Percentiles rank a stretch among this genome's conserved stretches.
These are phyloP conservation scores for Xylaria sp. DNA, from an alignment of 2,329 filamentous ascomycete species.

Conservation along the genomic window DNA sequence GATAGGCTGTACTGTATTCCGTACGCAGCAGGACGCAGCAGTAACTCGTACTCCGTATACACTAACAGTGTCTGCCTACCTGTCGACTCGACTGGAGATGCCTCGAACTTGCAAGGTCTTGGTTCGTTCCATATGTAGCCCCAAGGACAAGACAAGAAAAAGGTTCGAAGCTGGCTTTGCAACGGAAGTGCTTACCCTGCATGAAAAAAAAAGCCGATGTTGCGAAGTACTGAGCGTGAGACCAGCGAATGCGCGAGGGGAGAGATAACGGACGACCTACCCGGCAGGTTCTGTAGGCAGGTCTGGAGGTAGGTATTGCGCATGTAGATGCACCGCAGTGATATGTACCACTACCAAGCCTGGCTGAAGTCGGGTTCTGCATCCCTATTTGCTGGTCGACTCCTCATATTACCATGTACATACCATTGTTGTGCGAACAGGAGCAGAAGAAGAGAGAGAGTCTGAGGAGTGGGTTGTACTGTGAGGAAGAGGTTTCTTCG, in stretches of 20 bases:
- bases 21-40: no score
- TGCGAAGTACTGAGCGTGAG: not conserved
- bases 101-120: no score
- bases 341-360: constrained; percentile 8
- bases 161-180: not conserved
- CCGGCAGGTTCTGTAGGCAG: not conserved
- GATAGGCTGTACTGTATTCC: not conserved
- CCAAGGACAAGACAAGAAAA: not conserved
- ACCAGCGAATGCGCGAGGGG: not conserved
- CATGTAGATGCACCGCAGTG: not conserved
- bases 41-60: no score
- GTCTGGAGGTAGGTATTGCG: not conserved
- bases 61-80: no score
- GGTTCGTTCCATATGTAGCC: not conserved
- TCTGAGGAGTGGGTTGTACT: not conserved
- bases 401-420: not conserved
- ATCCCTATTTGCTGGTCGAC: constrained; percentile 11
- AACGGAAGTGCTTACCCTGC: constrained; percentile 9
- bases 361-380: constrained; percentile 10
- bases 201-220: not conserved
- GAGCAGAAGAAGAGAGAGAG: not conserved
- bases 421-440: not conserved
- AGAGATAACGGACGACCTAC: not conserved
- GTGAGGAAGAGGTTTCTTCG: no score
- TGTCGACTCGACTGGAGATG: no score